Percentiles rank a stretch among this genome's conserved stretches.
Evolutionary conservation across 2,329 filamentous ascomycete genomes (phyloP).

Genomic region (Shiraia sp.): DNA sequence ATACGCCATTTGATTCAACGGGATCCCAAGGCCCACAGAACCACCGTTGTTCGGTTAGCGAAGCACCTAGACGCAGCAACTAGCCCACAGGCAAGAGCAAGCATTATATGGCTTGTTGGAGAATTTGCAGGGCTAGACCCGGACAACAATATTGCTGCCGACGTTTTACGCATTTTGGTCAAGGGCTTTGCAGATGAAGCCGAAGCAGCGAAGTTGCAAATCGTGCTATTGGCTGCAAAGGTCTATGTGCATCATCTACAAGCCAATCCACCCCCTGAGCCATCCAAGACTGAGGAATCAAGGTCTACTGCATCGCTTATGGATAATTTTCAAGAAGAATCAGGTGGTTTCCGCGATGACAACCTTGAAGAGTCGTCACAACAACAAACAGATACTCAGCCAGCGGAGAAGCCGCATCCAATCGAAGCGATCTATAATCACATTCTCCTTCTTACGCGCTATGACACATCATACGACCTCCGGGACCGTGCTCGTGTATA

Average conservation of each 20-base stretch:
- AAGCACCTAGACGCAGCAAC: conserved; percentile 89
- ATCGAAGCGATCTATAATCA: conserved; percentile 84
- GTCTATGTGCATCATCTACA: conserved; percentile 91
- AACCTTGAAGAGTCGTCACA: conserved; percentile 22
- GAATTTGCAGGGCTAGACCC: conserved; percentile 83
- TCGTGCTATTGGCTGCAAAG: conserved; percentile 91
- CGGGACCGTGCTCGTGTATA: conserved; percentile 90
- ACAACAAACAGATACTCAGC: conserved; percentile 15
- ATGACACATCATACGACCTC: conserved; percentile 93
- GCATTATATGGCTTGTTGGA: conserved; percentile 95
- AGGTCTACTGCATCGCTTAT: conserved; percentile 28
- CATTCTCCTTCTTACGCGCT: conserved; percentile 79
- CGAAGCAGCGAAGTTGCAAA: conserved; percentile 86
- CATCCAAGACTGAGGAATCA: conserved; percentile 38
- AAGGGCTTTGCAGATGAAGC: conserved; percentile 84
- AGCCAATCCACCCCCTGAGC: conserved; percentile 53
- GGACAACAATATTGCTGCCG: conserved; percentile 87
- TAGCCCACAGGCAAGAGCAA: conserved; percentile 85
- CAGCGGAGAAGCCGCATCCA: conserved; percentile 61
- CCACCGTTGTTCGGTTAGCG: conserved; percentile 85
- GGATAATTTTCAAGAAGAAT: conserved; percentile 39
- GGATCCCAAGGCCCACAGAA: conserved; percentile 76
- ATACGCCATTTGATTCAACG: conserved; percentile 95
- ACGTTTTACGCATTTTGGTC: conserved; percentile 84
- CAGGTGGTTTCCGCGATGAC: conserved; percentile 39